Conservation (phyloP, 441 rosid species). For the Macaranga tanarius region DNA sequence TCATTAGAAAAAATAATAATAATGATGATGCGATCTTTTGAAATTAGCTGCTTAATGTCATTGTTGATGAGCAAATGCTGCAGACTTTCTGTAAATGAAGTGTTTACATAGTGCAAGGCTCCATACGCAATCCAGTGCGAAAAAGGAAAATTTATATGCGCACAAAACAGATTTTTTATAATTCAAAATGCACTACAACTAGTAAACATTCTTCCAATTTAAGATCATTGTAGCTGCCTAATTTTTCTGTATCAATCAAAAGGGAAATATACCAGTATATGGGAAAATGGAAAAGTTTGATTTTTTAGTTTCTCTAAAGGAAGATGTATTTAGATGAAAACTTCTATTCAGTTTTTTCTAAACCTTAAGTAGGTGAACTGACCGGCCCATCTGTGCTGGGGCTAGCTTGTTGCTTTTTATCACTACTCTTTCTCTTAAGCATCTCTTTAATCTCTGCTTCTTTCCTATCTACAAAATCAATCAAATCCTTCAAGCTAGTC, state of each 20-base stretch:
- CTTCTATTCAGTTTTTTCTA: neutral
- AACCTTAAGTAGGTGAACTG: constrained; percentile 25
- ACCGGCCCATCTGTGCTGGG: constrained; percentile 38
- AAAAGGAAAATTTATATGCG: neutral
- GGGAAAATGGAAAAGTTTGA: neutral
- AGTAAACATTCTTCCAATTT: neutral
- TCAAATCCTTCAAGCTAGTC: constrained; percentile 54
- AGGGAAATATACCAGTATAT: neutral
- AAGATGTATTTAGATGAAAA: neutral
- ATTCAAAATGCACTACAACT: constrained; percentile 14
- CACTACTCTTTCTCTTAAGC: constrained; percentile 47
- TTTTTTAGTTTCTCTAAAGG: neutral
- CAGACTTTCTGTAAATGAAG: no score
- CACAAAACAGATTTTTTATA: neutral
- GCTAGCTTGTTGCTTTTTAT: constrained; percentile 39
- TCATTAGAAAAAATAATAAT: no score
- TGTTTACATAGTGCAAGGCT: neutral
- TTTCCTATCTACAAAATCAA: constrained; percentile 69
- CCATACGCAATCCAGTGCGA: no score
- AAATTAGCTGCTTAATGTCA: no score
- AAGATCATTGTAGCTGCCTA: constrained; percentile 9
- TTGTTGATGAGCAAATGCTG: no score
- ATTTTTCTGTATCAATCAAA: neutral
- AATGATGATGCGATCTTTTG: no score
- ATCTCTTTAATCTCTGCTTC: constrained; percentile 67